A percentile compares a stretch with the other conserved stretches of the same genome.
These are phyloP conservation scores for Aspergillaceae sp. DNA, from an alignment of 2,329 filamentous ascomycete genomes.

Conservation along the genomic window DNA sequence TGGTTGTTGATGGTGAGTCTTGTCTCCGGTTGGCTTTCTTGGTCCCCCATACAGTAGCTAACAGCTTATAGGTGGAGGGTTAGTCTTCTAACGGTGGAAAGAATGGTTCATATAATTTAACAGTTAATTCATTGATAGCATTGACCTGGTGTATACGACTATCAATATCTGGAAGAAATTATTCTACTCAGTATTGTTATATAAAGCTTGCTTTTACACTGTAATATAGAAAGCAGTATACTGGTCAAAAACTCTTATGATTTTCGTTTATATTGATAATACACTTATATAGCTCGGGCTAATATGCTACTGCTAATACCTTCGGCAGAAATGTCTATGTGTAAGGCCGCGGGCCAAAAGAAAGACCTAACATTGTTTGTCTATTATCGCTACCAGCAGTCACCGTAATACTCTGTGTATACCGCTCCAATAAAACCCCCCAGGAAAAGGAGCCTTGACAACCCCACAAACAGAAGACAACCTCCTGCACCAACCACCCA, in stretches of 20 bases:
- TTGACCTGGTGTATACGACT: no score
- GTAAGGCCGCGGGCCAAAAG: background rate
- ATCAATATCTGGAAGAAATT: no score
- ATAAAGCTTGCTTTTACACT: no score
- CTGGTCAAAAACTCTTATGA: no score
- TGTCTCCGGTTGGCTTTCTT: background rate
- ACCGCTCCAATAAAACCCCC: background rate
- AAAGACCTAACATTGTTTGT: background rate
- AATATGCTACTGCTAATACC: no score
- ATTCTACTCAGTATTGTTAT: no score
- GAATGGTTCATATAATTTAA: no score
- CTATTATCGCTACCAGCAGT: background rate
- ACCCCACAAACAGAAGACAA: background rate
- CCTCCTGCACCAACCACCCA: background rate
- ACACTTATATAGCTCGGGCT: no score
- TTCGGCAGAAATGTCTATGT: background rate
- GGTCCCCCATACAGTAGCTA: background rate
- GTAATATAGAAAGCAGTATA: no score
- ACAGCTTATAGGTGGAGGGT: background rate
- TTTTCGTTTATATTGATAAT: no score
- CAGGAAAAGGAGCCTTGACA: background rate
- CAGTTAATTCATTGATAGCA: no score
- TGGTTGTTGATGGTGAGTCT: constrained; percentile 51
- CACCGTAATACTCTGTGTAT: no score
- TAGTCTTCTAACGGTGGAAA: background rate